Evolutionary conservation across 805 yeast species (phyloP), one percentile per base, ranked within the genome.

Genomic region (Metschnikowia gelsemii): DNA sequence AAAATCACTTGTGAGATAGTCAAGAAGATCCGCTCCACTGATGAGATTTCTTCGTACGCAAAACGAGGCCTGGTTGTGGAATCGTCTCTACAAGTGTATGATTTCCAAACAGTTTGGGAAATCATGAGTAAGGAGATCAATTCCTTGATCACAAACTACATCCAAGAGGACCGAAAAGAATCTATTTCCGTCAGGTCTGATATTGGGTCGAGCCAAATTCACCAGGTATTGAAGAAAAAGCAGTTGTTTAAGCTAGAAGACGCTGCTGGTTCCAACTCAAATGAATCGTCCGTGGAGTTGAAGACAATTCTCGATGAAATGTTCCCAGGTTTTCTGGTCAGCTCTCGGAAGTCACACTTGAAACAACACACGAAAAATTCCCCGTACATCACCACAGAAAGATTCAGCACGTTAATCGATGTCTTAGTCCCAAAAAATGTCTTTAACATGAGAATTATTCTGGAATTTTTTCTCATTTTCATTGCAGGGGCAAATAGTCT

Each of bases 391-490:
- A 80, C 81, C 31, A 79, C 72, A 46, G 87, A 81, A 48, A 66
- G 76, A 2, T 73, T 72, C 45, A 66, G 63, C 45, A 70, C 79
- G 17, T 74, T 76, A 50, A 82, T 82, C 39, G 81, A 83, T 46
- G 73, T 81, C 3, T 62, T 87, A 27, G 84, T 86, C 2, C 79
- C 81, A 0, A 80, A 87, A 2, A 80, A 80, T 54, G 74, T 88
- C 12, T 80, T 84, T 62, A 87, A 89, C 54, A 87, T 90, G 83
- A 75, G 90, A 49, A 74, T 85, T 4, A 75, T 89, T 12, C 62
- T 87, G 35, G 96, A 85, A 43, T 82, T 86, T 27, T 79, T 87
- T 27, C 70, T 87, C 35, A 64, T 80, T 9, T 87, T 87, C 55
- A 68, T 80, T 19, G 81, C 85, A 32, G 80, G 86, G 1, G 66